Percentiles rank a stretch among this genome's conserved stretches.
phyloP scores from a whole-genome alignment of 805 yeast genomes.

The Kuraishia ogatae region DNA sequence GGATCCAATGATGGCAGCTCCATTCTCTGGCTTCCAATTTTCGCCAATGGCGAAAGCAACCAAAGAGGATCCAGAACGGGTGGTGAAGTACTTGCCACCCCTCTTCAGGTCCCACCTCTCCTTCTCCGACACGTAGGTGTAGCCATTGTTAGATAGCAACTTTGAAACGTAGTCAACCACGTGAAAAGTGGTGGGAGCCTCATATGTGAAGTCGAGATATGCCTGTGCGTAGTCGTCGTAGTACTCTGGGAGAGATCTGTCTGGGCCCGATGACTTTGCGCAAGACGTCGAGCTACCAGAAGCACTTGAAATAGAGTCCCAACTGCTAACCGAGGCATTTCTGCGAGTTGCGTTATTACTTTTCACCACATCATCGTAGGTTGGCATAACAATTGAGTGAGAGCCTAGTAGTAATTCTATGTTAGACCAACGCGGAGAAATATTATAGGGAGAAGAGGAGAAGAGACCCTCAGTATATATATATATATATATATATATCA shows the following conservation, averaged over 20 bases:
- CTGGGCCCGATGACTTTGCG: background rate
- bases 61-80: constrained; percentile 59
- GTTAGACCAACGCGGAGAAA: background rate
- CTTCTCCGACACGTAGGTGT: constrained; percentile 57
- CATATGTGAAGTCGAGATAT: constrained; percentile 64
- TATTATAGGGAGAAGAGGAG: too few relatives aligned
- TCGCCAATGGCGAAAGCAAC: constrained; percentile 65
- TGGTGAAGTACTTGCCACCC: constrained; percentile 56
- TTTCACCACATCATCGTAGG: background rate
- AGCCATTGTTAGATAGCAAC: constrained; percentile 50
- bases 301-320: background rate
- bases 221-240: constrained; percentile 17
- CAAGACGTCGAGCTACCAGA: background rate
- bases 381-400: background rate
- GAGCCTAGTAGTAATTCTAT: background rate
- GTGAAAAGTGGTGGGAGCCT: constrained; percentile 70
- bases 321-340: background rate
- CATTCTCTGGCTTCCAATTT: constrained; percentile 54
- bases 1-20: constrained; percentile 65
- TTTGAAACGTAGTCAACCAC: constrained; percentile 46
- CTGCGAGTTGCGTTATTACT: background rate
- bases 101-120: constrained; percentile 36
- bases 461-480: background rate
- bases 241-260: background rate
- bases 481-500: too few relatives aligned